These are phyloP conservation scores for Blastocystis sp. DNA, from an alignment of 352 stramenopile species.

Conservation along the genomic window DNA sequence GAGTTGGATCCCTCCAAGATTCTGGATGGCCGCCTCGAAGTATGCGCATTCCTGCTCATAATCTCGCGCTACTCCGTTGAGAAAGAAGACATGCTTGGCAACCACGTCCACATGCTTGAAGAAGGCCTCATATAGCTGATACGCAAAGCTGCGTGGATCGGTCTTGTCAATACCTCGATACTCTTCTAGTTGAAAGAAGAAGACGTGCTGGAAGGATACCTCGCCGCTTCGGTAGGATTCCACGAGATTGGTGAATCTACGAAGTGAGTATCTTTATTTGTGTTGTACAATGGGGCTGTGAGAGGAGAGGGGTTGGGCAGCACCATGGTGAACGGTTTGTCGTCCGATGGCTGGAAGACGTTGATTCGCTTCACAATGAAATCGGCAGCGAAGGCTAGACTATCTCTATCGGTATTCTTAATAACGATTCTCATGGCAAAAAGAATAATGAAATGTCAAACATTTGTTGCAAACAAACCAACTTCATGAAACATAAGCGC, in stretches of 20 bases:
- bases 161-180: background rate
- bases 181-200: slow-evolving; percentile 8
- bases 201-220: background rate
- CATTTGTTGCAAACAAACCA: background rate
- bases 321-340: background rate
- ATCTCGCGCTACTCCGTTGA: background rate
- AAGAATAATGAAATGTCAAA: background rate
- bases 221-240: background rate
- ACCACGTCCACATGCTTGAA: slow-evolving; percentile 4
- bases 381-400: background rate
- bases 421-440: background rate
- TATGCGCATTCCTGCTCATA: background rate
- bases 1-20: background rate
- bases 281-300: background rate
- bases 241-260: background rate
- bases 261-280: too few relatives aligned
- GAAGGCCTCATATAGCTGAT: background rate
- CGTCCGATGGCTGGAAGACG: background rate
- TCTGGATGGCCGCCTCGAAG: background rate
- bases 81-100: background rate
- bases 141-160: background rate
- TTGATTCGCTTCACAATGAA: background rate
- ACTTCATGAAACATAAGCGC: slow-evolving; percentile 7
- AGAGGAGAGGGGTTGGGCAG: background rate
- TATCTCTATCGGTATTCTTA: background rate